Evolutionary conservation across 306 rosid species (phyloP).

Genomic region (Corylus heterophylla): DNA sequence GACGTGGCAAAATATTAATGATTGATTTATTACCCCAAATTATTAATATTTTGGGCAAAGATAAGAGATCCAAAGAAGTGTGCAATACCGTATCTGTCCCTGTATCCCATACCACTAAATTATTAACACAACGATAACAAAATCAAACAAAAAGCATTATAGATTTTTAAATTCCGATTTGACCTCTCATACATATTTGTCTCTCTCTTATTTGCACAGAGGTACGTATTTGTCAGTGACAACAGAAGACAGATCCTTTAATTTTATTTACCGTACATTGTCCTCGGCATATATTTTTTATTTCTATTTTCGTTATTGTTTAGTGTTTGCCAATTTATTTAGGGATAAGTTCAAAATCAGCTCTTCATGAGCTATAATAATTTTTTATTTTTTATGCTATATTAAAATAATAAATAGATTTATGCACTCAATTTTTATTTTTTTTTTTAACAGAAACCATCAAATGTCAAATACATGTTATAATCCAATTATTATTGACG

Average conservation of each 20-base stretch:
- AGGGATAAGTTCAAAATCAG: background rate
- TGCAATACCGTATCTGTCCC: no score
- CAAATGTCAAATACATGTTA: no score
- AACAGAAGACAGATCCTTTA: slow-evolving; percentile 48
- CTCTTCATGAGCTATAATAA: no score
- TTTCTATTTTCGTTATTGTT: slow-evolving; percentile 1
- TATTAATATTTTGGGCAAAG: no score
- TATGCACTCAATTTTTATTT: no score
- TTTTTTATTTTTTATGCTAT: no score
- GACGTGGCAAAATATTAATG: no score
- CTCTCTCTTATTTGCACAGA: slow-evolving; percentile 30
- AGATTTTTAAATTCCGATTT: slow-evolving; percentile 40
- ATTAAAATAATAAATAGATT: no score
- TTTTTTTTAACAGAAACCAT: no score
- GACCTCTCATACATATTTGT: slow-evolving; percentile 56
- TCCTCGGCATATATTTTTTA: slow-evolving; percentile 7
- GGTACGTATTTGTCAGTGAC: slow-evolving; percentile 53
- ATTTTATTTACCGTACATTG: slow-evolving; percentile 34
- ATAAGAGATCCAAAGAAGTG: no score
- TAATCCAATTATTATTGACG: no score
- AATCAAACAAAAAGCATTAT: slow-evolving; percentile 34
- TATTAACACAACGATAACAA: slow-evolving; percentile 39
- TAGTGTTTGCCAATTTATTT: slow-evolving; percentile 30
- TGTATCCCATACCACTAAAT: slow-evolving; percentile 3
- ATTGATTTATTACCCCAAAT: no score